A percentile compares a stretch with the other conserved stretches of the same genome.
These are phyloP conservation scores for Penicillium goetzii DNA, from an alignment of 495 filamentous ascomycete species.

Conservation along the genomic window DNA sequence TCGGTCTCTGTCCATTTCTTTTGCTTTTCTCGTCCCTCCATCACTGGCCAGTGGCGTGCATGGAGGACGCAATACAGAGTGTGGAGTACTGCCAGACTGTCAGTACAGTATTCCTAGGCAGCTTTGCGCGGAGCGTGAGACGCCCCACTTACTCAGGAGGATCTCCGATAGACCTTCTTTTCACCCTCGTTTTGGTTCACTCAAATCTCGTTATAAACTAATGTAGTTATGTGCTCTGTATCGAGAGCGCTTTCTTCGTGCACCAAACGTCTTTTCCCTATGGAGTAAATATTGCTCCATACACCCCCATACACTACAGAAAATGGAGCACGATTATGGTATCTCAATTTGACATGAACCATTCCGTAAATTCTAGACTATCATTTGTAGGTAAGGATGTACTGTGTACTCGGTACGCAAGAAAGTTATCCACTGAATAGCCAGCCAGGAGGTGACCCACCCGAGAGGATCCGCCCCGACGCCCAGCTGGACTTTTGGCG, in stretches of 20 bases:
- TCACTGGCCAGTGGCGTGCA: background rate
- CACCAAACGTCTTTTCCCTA: background rate
- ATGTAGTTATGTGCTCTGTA: background rate
- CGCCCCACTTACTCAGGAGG: slow-evolving; percentile 13
- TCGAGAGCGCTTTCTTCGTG: background rate
- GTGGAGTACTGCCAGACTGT: background rate
- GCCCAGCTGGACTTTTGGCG: background rate
- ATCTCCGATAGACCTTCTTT: slow-evolving; percentile 20
- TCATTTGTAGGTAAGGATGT: too few relatives aligned
- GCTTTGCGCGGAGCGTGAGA: background rate
- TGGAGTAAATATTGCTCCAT: background rate
- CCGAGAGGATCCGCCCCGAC: background rate
- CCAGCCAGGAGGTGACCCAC: background rate
- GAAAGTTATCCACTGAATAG: background rate
- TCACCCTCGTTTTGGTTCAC: background rate
- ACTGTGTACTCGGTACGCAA: background rate
- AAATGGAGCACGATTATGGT: background rate
- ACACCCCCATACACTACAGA: background rate
- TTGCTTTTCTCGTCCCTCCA: background rate
- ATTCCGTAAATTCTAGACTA: background rate
- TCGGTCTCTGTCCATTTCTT: background rate
- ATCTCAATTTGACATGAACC: background rate
- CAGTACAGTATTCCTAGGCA: background rate
- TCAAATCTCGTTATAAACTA: background rate
- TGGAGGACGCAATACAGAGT: background rate